Conservation (phyloP, 2,329 filamentous ascomycete genomes). For the Cercospora nicotianae region DNA sequence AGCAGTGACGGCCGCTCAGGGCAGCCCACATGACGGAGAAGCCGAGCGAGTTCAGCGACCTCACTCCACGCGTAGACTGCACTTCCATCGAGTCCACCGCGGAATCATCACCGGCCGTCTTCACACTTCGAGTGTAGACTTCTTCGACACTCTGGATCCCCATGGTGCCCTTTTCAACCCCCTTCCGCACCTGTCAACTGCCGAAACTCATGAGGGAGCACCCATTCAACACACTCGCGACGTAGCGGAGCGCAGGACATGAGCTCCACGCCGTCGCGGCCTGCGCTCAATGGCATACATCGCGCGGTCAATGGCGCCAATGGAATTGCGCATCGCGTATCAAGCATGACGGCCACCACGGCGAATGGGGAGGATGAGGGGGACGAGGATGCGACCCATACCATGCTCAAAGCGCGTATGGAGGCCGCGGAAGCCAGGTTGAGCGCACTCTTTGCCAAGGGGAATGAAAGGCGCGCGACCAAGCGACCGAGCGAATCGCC, state of each 20-base stretch:
- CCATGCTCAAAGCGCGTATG: constrained; percentile 74
- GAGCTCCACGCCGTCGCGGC: constrained; percentile 44
- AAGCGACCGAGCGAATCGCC: constrained; percentile 14
- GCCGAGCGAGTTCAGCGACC: background rate
- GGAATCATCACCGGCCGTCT: constrained; percentile 2
- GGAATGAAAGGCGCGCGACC: constrained; percentile 33
- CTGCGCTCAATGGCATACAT: constrained; percentile 35
- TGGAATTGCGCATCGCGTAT: constrained; percentile 39
- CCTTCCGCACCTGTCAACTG: background rate
- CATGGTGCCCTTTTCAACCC: constrained; percentile 23
- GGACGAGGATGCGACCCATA: constrained; percentile 50
- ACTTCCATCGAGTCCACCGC: constrained; percentile 15
- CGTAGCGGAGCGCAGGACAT: constrained; percentile 28
- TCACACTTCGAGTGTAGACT: background rate
- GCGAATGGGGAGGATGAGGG: constrained; percentile 29
- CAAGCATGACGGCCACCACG: constrained; percentile 43
- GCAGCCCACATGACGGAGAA: constrained; percentile 5
- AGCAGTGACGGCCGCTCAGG: background rate
- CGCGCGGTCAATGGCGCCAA: constrained; percentile 37
- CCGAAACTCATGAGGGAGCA: constrained; percentile 5
- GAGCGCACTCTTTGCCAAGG: constrained; percentile 66
- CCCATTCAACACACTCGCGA: constrained; percentile 20
- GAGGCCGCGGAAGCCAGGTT: constrained; percentile 75
- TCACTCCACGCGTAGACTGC: constrained; percentile 3
- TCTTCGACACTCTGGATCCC: constrained; percentile 6